Conservation (phyloP, 805 yeast genomes). For the Teunomyces barrocoloradensis region DNA sequence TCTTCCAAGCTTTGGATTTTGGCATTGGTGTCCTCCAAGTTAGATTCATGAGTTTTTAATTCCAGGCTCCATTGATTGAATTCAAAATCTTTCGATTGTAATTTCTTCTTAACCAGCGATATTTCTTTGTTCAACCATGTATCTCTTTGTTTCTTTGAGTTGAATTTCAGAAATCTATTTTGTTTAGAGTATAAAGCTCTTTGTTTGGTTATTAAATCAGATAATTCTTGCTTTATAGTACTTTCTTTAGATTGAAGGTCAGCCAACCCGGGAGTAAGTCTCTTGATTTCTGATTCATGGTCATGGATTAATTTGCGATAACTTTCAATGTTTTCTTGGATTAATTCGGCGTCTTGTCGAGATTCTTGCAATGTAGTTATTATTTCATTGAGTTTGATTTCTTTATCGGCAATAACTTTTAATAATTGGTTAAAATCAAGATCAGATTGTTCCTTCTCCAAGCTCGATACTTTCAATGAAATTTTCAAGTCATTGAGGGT, state of each 20-base stretch:
- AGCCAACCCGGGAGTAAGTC: constrained; percentile 41
- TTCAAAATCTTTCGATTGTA: constrained; percentile 23
- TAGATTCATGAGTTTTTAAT: constrained; percentile 12
- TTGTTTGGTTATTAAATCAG: constrained; percentile 49
- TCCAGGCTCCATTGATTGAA: constrained; percentile 22
- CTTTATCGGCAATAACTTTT: constrained; percentile 47
- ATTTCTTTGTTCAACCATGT: constrained; percentile 62
- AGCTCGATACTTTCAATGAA: constrained; percentile 46
- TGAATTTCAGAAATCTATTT: constrained; percentile 63
- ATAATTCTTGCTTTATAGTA: constrained; percentile 35
- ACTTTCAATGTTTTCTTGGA: constrained; percentile 17
- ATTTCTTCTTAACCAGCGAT: constrained; percentile 24
- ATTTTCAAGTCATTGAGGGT: constrained; percentile 48
- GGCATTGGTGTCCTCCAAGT: constrained; percentile 10
- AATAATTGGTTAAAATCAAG: constrained; percentile 48
- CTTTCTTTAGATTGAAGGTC: constrained; percentile 40
- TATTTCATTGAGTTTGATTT: constrained; percentile 45
- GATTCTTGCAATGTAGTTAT: constrained; percentile 32
- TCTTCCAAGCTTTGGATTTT: constrained; percentile 18
- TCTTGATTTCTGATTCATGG: constrained; percentile 36
- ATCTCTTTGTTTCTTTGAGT: constrained; percentile 57
- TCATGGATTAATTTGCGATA: constrained; percentile 27
- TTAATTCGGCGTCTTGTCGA: constrained; percentile 25
- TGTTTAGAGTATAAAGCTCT: constrained; percentile 65
- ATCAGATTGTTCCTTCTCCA: constrained; percentile 58